These are phyloP conservation scores for Phlebiopsis gigantea DNA, from an alignment of 768 basidiomycete genomes.

Conservation along the genomic window DNA sequence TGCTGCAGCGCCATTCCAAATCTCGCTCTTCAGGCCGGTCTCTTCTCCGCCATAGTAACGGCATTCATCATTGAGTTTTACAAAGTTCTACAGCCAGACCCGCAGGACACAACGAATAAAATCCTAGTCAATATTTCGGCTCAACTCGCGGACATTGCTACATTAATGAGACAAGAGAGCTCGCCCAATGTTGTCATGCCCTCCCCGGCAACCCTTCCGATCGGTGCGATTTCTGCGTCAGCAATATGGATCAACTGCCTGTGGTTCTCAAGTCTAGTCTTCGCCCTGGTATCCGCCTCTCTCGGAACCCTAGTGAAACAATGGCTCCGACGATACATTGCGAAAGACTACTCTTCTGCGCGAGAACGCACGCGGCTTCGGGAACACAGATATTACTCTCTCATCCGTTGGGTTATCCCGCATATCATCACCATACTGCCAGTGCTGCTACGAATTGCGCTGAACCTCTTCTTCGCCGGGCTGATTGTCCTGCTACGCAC, in stretches of 20 bases:
- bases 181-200: background rate
- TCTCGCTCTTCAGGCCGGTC: background rate
- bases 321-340: conserved; percentile 9
- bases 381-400: background rate
- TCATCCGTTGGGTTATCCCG: conserved; percentile 2
- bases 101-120: background rate
- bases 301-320: conserved; percentile 13
- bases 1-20: background rate
- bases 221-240: background rate
- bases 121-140: background rate
- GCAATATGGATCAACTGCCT: conserved; percentile 7
- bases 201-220: background rate
- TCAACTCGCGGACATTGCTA: background rate
- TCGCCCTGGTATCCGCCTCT: conserved; percentile 12
- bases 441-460: conserved; percentile 8
- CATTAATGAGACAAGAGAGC: background rate
- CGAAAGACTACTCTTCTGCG: conserved; percentile 2
- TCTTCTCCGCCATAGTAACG: conserved; percentile 1
- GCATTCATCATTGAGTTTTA: conserved; percentile 1
- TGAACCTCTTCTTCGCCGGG: conserved; percentile 12
- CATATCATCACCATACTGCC: conserved; percentile 8
- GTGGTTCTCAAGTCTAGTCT: conserved; percentile 15
- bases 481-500: background rate
- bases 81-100: background rate
- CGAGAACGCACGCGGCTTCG: conserved; percentile 7